Conservation (phyloP, 192 early-diverging fungal species). For the Rhizophagus clarus region DNA sequence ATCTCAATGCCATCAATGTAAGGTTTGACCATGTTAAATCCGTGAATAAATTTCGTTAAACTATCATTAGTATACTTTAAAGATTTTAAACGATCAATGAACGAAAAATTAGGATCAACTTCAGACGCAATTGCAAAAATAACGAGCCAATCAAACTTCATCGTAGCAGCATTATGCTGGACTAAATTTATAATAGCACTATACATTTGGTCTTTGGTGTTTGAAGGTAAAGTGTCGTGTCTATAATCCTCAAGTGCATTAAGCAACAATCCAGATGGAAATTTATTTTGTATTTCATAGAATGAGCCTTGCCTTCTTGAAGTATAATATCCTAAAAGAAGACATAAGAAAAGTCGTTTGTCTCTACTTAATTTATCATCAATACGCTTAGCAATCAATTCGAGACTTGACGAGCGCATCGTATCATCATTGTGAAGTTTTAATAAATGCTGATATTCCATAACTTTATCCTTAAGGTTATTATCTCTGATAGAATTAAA, state of each 20-base stretch:
- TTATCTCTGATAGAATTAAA: background rate
- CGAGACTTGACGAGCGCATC: background rate
- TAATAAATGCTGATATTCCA: background rate
- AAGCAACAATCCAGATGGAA: background rate
- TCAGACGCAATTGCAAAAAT: background rate
- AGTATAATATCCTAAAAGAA: background rate
- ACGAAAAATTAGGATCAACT: background rate
- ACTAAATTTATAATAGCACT: background rate
- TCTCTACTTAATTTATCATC: background rate
- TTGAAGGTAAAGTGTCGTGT: background rate
- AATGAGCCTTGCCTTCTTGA: background rate
- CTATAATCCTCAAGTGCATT: background rate
- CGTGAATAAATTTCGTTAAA: background rate
- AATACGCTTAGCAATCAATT: background rate
- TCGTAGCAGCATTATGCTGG: background rate
- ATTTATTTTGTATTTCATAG: background rate
- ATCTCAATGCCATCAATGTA: background rate
- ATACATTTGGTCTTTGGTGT: background rate
- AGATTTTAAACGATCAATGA: background rate
- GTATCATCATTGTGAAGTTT: background rate
- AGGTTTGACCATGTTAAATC: background rate
- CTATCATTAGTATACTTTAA: background rate
- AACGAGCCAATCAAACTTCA: background rate
- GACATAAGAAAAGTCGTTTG: background rate
- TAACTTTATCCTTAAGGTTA: slow-evolving; percentile 15